Base-by-base conservation (phyloP, 2,329 filamentous ascomycete genomes). In the Pseudogymnoascus sp. region DNA sequence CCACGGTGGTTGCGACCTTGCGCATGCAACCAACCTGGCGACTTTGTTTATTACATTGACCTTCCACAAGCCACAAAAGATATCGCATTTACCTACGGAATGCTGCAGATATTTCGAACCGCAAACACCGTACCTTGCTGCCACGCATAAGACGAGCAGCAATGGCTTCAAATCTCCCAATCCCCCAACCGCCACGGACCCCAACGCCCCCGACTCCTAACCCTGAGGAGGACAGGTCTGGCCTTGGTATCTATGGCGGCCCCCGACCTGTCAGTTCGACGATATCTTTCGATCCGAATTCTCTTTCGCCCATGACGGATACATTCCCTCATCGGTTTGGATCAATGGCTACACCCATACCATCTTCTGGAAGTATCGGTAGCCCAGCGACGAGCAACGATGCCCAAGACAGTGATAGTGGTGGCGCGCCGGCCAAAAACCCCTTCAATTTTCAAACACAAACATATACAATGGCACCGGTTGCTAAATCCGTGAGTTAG, bases 361-460 rank as follows among this genome's bases (percentile, higher is more conserved):
- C 66, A 12, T 68, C 71, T 47, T 66, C 68, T 26, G 64, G 66
- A 45, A 66, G 61, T 59, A 68, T 63, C 21, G 64, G 67, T 18
- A 59, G 60, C 11, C 63, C 36, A 67, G 62, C 54, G 65, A 65
- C 34, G 70, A 70, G 65, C 67, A 21, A 37, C 21, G 54, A 40
- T 29, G 54, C 61, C 14, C 51, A 67, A 61, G 73, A 76, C 62
- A 71, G 73, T 67, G 72, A 73, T 47, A 71, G 73, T 10, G 76
- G 76, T 40, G 67, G 63, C 34, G 61, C 66, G 21, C 66, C 66
- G 31, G 67, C 66, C 37, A 70, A 77, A 64, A 90, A 87, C 68
- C 93, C 93, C 0, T 97, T 99, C 84, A 97, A 97, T 77, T 97
- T 97, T 76, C 86, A 96, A 77, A 90, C 93, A 1, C 87, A 90